These are phyloP conservation scores for Fusarium staphyleae DNA, from an alignment of 2,329 filamentous ascomycete genomes.

Conservation along the genomic window DNA sequence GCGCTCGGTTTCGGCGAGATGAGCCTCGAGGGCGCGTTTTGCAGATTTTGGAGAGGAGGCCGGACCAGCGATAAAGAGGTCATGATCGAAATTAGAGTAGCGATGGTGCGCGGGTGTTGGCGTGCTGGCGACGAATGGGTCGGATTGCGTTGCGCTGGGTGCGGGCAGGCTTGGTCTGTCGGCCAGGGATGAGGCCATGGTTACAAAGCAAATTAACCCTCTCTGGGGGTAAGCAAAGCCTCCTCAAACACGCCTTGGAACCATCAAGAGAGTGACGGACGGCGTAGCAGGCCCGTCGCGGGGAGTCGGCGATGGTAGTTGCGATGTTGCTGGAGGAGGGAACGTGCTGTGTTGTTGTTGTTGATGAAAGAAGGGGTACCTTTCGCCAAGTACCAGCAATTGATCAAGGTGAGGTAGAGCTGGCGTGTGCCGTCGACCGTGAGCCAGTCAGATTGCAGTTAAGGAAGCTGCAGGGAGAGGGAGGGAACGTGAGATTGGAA, in stretches of 20 bases:
- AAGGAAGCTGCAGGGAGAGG: constrained; percentile 35
- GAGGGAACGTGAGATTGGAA: constrained; percentile 33
- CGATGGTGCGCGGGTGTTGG: constrained; percentile 64
- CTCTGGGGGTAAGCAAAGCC: constrained; percentile 28
- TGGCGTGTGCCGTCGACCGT: constrained; percentile 27
- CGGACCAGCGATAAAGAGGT: constrained; percentile 80
- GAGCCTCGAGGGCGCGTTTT: constrained; percentile 86
- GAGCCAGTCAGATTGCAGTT: constrained; percentile 34
- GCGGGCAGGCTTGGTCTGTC: constrained; percentile 53
- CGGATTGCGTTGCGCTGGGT: constrained; percentile 50
- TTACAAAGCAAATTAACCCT: constrained; percentile 38
- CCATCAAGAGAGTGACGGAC: constrained; percentile 41
- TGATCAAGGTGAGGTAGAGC: constrained; percentile 34
- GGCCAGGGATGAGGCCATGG: constrained; percentile 54
- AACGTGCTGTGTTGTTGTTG: constrained; percentile 36
- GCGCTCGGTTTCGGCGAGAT: constrained; percentile 90
- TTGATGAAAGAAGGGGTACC: constrained; percentile 27
- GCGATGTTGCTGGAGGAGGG: constrained; percentile 19
- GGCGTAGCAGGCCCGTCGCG: constrained; percentile 40
- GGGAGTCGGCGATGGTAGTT: constrained; percentile 10
- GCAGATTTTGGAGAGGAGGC: constrained; percentile 82
- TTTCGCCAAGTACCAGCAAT: constrained; percentile 25
- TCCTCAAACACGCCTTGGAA: constrained; percentile 40
- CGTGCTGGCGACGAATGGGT: constrained; percentile 64
- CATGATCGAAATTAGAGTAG: constrained; percentile 83